Base-by-base conservation (phyloP, 176 grass and related monocot species). In the Lolium rigidum region DNA sequence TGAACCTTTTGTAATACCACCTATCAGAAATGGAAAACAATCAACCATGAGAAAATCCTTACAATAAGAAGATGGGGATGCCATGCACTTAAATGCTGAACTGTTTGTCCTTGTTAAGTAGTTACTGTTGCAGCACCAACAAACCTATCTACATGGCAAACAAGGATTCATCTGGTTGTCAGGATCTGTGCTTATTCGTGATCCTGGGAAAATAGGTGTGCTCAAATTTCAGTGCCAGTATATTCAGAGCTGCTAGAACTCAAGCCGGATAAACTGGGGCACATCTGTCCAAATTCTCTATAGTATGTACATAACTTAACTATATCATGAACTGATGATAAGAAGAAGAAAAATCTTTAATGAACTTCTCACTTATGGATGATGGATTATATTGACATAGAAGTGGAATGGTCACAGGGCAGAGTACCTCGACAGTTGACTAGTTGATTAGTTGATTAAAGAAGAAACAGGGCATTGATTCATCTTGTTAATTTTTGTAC, bases 1-100 rank as follows among this genome's bases (percentile, higher is more conserved):
- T 66, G 96, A 95, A 87, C 96, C 96, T 86, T 94, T 98, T 24
- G 89, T 87, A 78, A 98, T 93, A 43, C 93, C 91, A 92, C 91
- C 96, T 98, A 78, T 80, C 4, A 85, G 68, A 88, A 81, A 66
- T 54, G 26, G 57, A 41, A 63, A 41, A 87, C 10, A 50, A 10
- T n/a, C n/a, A 85, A 64, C 88, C 14, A 88, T 79, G 6, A 25
- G 2, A 16, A 76, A 58, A 38, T n/a, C 73, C 9, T 4, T 58
- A 74, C 31, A 35, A 35, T 35, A 61, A 59, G 18, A 60, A 59
- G 20, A 44, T 24, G 25, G 52, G 43, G 46, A 43, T 76, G 49
- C 2, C 84, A 28, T 52, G 14, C 13, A 4, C 43, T 67, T 67
- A 65, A 22, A 78, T 78, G 74, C n/a, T 78, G 7, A 46, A 55